Conservation (phyloP, 1,139 yeast species). For the Kodamaea alishanica region DNA sequence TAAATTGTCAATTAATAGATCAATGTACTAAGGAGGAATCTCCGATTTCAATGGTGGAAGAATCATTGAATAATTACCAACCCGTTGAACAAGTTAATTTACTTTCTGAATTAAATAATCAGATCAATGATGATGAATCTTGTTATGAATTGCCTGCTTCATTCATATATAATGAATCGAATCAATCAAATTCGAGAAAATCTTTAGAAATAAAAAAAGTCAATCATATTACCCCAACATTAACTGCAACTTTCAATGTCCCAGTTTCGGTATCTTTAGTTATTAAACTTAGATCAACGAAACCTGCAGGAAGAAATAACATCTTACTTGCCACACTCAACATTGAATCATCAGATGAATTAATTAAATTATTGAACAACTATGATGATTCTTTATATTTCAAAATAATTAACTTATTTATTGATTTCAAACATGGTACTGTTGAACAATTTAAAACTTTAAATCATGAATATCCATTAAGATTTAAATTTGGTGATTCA, state of each 20-base stretch:
- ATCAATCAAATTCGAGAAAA: neutral
- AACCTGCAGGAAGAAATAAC: constrained; percentile 54
- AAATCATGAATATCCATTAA: constrained; percentile 28
- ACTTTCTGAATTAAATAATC: constrained; percentile 25
- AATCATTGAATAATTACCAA: constrained; percentile 17
- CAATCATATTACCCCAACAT: neutral
- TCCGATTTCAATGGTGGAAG: constrained; percentile 4
- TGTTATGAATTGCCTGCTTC: constrained; percentile 3
- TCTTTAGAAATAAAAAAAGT: no score
- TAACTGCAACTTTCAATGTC: constrained; percentile 19
- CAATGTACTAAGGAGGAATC: constrained; percentile 12
- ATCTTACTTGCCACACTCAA: constrained; percentile 53
- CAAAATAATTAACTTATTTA: constrained; percentile 38
- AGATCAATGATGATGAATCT: constrained; percentile 5
- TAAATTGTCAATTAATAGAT: constrained; percentile 20
- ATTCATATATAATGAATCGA: neutral
- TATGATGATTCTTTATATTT: constrained; percentile 25
- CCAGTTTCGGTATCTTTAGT: constrained; percentile 51
- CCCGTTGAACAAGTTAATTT: constrained; percentile 23
- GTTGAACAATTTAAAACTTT: constrained; percentile 27
- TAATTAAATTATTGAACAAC: constrained; percentile 20
- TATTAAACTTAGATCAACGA: constrained; percentile 53
- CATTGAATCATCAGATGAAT: constrained; percentile 49
- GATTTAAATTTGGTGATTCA: constrained; percentile 28
- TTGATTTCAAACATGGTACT: constrained; percentile 37